phyloP scores from a whole-genome alignment of 768 basidiomycete species.

The Leccinum obscurum region DNA sequence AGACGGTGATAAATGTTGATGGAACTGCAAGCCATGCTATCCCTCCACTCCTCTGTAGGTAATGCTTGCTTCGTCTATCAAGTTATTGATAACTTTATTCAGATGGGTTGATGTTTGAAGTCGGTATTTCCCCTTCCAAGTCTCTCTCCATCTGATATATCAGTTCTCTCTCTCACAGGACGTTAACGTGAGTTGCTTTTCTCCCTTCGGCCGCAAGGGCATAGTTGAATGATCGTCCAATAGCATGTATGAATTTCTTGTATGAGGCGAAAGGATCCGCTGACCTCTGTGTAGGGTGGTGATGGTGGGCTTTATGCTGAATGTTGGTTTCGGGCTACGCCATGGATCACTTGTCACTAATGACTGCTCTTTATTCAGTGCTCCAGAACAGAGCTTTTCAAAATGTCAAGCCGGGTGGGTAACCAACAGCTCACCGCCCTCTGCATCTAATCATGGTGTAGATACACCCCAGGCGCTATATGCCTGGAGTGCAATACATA shows the following conservation, averaged over 20 bases:
- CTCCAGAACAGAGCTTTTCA: conserved; percentile 72
- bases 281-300: conserved; percentile 50
- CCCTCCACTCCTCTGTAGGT: conserved; percentile 53
- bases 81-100: not conserved
- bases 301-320: conserved; percentile 70
- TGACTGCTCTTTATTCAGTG: conserved; percentile 35
- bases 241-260: conserved; percentile 36
- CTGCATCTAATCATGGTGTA: conserved; percentile 17
- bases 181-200: conserved; percentile 51
- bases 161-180: conserved; percentile 39
- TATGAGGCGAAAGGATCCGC: conserved; percentile 1
- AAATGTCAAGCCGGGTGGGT: conserved; percentile 52
- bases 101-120: conserved; percentile 67
- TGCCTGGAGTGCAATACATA: conserved; percentile 53
- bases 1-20: conserved; percentile 41
- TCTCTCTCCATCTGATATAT: not conserved
- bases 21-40: conserved; percentile 51
- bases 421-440: not conserved
- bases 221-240: not conserved
- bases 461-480: conserved; percentile 49
- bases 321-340: conserved; percentile 33
- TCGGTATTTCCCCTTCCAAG: conserved; percentile 16
- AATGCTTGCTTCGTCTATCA: not conserved
- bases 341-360: not conserved
- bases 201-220: not conserved